Evolutionary conservation across 2,329 filamentous ascomycete species (phyloP), one percentile per base, ranked within the genome.

Genomic region (Claviceps citrina): DNA sequence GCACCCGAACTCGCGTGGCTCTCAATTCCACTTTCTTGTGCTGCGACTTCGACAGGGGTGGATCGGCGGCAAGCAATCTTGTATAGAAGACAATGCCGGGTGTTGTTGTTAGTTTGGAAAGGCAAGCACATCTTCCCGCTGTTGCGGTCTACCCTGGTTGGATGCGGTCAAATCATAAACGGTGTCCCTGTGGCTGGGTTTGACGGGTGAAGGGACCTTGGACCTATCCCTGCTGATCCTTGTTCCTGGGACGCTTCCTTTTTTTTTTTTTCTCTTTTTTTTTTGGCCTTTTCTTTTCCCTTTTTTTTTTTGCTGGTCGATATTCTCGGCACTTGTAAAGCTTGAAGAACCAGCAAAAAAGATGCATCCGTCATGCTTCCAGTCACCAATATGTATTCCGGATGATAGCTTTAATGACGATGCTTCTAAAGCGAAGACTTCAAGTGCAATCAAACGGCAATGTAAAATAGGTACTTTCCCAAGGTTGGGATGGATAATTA

Each of bases 1-100:
- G 27, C 36, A 41, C 45, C 36, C 39, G 40, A 43, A 33, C 44
- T 46, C 46, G 48, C 45, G 45, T 46, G 46, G 46, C 44, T 44
- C 38, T 40, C 39, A 40, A 44, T 44, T 47, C 36, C 25, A 40
- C n/a, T 24, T 36, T 35, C 36, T 30, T 25, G 39, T 31, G 25
- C 31, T 30, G 35, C 26, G 18, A 16, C 16, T 20, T 30, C 26
- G 26, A 18, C 39, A 38, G 38, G 32, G 34, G 42, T 19, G n/a
- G 9, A 27, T 32, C 35, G 26, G 35, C 20, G 16, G 36, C 22
- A n/a, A 42, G 36, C 36, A 42, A 34, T 38, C 16, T 40, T 31
- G 28, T 32, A 31, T 15, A 36, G 22, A 40, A n/a, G 8, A 13
- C 18, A 30, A 16, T 15, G 19, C 26, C 18, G 12, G 38, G 16